These are phyloP conservation scores for Solanum aculeatissimum DNA, from an alignment of 305 asterid genomes.

Conservation along the genomic window DNA sequence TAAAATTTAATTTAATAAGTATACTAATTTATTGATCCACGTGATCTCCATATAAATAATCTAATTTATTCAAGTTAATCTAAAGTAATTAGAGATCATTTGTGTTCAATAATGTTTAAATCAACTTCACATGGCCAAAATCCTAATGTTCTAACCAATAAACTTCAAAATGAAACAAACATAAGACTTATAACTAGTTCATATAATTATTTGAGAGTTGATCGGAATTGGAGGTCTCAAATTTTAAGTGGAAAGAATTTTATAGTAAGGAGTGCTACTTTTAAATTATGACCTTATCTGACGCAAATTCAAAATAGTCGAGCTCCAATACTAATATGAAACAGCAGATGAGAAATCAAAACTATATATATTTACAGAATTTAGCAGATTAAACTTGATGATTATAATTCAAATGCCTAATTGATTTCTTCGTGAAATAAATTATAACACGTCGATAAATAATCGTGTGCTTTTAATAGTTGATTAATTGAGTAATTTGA, in stretches of 20 bases:
- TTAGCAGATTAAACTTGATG: background rate
- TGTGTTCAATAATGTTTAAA: background rate
- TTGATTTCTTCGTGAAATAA: background rate
- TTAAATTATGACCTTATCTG: rapidly evolving
- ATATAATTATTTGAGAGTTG: background rate
- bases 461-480: background rate
- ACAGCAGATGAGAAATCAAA: too few relatives aligned
- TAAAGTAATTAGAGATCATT: background rate
- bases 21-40: background rate
- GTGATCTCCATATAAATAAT: background rate
- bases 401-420: background rate
- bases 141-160: background rate
- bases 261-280: too few relatives aligned
- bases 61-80: background rate
- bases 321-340: too few relatives aligned
- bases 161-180: background rate
- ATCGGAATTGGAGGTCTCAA: too few relatives aligned
- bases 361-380: background rate
- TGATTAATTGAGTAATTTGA: too few relatives aligned
- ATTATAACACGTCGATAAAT: background rate
- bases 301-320: too few relatives aligned
- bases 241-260: too few relatives aligned
- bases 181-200: background rate
- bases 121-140: background rate
- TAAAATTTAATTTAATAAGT: background rate